phyloP scores from a whole-genome alignment of 2,329 filamentous ascomycete species.

The Colletotrichum zoysiae region DNA sequence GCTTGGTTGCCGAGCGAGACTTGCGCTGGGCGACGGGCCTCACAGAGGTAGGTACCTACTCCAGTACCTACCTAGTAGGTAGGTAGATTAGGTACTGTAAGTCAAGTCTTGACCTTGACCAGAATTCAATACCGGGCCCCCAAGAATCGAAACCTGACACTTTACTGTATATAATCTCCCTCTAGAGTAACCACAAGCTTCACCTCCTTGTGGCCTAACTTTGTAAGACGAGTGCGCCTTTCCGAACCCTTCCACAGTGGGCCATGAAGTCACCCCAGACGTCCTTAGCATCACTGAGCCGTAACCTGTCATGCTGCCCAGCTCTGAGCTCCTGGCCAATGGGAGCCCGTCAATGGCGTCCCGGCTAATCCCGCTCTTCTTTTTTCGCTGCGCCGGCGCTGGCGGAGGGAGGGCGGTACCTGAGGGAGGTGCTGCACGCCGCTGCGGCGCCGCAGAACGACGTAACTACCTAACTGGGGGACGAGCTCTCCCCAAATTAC shows the following conservation, averaged over 20 bases:
- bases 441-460: conserved; percentile 17
- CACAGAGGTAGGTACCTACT: too few relatives aligned
- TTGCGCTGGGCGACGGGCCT: not conserved
- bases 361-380: conserved; percentile 38
- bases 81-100: not conserved
- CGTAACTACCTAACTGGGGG: conserved; percentile 1
- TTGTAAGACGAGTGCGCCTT: conserved; percentile 14
- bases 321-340: conserved; percentile 26
- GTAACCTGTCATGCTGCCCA: not conserved
- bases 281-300: conserved; percentile 9
- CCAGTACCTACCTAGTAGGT: too few relatives aligned
- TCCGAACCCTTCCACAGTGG: conserved; percentile 35
- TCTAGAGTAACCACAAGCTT: not conserved
- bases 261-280: conserved; percentile 31
- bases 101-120: not conserved
- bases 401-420: conserved; percentile 37
- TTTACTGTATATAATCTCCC: not conserved
- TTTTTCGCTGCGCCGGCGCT: conserved; percentile 27
- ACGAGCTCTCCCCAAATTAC: conserved; percentile 17
- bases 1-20: conserved; percentile 7
- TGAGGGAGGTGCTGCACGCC: conserved; percentile 36
- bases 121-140: not conserved
- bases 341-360: conserved; percentile 22
- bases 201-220: not conserved
- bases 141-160: not conserved